A percentile compares a stretch with the other conserved stretches of the same genome.
Evolutionary conservation across 2,329 filamentous ascomycete species (phyloP).

Genomic region (Sphaerulina vaccinii): DNA sequence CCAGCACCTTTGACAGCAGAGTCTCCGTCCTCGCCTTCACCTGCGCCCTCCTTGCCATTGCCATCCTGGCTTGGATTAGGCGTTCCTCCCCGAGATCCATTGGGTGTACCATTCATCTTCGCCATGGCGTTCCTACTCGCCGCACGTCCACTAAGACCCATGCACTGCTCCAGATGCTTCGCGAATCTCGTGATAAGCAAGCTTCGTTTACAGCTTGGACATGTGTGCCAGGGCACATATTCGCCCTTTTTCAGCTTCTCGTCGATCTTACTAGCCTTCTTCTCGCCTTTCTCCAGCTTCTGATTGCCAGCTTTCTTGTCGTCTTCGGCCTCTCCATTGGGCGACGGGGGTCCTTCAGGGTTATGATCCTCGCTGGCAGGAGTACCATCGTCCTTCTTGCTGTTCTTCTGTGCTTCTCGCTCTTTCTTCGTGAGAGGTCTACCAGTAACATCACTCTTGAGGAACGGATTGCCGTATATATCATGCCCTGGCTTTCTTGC

Average conservation of each 20-base stretch:
- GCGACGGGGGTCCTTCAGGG: conserved; percentile 35
- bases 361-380: conserved; percentile 46
- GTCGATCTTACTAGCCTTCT: conserved; percentile 42
- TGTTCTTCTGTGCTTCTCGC: conserved; percentile 61
- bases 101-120: conserved; percentile 40
- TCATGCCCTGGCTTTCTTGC: conserved; percentile 74
- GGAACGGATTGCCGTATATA: conserved; percentile 80
- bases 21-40: conserved; percentile 34
- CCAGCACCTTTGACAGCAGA: conserved; percentile 28
- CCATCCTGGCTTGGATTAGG: conserved; percentile 33
- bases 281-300: conserved; percentile 49
- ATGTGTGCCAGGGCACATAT: conserved; percentile 56
- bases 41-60: conserved; percentile 25
- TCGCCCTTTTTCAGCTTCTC: conserved; percentile 51
- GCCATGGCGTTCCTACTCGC: conserved; percentile 52
- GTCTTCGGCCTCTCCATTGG: conserved; percentile 30
- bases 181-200: conserved; percentile 61
- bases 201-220: conserved; percentile 61
- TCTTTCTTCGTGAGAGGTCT: conserved; percentile 66
- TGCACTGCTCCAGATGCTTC: conserved; percentile 61
- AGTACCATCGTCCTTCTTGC: conserved; percentile 47
- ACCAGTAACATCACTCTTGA: conserved; percentile 61
- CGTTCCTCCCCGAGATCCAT: conserved; percentile 36
- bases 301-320: conserved; percentile 27
- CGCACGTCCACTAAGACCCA: conserved; percentile 57